Percentiles rank a stretch among this genome's conserved stretches.
These are phyloP conservation scores for Clonostachys rosea DNA, from an alignment of 2,329 filamentous ascomycete species.

Conservation along the genomic window DNA sequence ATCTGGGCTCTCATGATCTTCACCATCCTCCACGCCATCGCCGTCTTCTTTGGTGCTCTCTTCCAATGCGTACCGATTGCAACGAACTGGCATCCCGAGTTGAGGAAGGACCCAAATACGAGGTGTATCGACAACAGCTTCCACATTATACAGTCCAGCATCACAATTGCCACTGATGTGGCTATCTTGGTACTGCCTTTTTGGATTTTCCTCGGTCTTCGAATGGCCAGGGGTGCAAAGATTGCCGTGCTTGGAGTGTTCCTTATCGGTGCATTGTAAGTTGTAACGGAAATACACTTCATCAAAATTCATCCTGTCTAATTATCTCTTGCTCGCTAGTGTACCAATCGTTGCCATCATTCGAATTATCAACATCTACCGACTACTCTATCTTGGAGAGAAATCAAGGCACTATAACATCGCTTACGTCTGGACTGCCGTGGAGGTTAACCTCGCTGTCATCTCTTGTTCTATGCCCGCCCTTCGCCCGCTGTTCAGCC, in stretches of 20 bases:
- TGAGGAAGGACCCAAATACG: conserved; percentile 8
- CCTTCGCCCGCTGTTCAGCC: conserved; percentile 23
- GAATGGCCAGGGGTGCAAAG: conserved; percentile 28
- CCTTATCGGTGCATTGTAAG: conserved; percentile 27
- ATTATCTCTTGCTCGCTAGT: conserved; percentile 6
- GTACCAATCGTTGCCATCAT: conserved; percentile 23
- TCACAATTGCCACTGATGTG: conserved; percentile 35
- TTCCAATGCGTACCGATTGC: conserved; percentile 33
- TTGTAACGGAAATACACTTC: neutral
- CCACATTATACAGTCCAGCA: conserved; percentile 24
- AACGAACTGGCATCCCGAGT: conserved; percentile 20
- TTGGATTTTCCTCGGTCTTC: conserved; percentile 31
- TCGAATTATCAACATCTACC: conserved; percentile 18
- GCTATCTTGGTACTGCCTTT: conserved; percentile 30
- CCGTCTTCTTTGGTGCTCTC: conserved; percentile 27
- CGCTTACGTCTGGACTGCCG: conserved; percentile 19
- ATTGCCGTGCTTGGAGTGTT: conserved; percentile 32
- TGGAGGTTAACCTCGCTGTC: conserved; percentile 30
- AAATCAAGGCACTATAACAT: conserved; percentile 15
- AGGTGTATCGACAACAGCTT: conserved; percentile 24
- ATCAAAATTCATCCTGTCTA: neutral
- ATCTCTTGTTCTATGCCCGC: conserved; percentile 27
- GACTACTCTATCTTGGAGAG: conserved; percentile 12
- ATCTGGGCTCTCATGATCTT: conserved; percentile 19
- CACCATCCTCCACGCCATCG: conserved; percentile 25